Evolutionary conservation across 2,329 filamentous ascomycete genomes (phyloP).

Genomic region (Colletotrichum caudatum): DNA sequence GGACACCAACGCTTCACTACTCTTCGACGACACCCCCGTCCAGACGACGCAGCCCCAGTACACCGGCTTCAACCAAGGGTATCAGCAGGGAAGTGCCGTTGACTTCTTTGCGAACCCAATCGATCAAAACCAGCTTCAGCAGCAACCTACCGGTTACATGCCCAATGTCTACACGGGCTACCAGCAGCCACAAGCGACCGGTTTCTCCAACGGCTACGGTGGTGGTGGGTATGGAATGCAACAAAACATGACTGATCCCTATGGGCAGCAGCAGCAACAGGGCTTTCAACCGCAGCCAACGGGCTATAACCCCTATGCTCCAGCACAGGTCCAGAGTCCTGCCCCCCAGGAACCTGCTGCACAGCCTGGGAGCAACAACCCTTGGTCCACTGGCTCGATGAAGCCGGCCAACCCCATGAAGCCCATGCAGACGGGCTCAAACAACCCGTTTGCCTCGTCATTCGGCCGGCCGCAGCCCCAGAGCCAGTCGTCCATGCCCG

Average conservation of each 20-base stretch:
- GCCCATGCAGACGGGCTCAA: slow-evolving; percentile 91
- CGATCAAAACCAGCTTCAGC: slow-evolving; percentile 79
- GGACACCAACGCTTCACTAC: slow-evolving; percentile 82
- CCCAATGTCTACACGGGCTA: slow-evolving; percentile 67
- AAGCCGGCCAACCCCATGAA: slow-evolving; percentile 73
- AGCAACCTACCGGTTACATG: slow-evolving; percentile 82
- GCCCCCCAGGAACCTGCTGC: slow-evolving; percentile 69
- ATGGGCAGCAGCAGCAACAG: slow-evolving; percentile 68
- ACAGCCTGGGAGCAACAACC: slow-evolving; percentile 91
- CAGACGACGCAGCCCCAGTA: slow-evolving; percentile 72
- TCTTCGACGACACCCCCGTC: slow-evolving; percentile 86
- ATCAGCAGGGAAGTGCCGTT: slow-evolving; percentile 95
- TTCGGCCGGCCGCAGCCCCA: slow-evolving; percentile 72
- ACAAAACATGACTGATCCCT: slow-evolving; percentile 76
- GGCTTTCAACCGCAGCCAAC: slow-evolving; percentile 65
- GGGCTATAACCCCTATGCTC: slow-evolving; percentile 67
- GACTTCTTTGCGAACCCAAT: slow-evolving; percentile 98
- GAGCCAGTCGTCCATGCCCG: slow-evolving; percentile 71
- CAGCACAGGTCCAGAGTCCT: slow-evolving; percentile 55
- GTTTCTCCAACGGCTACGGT: slow-evolving; percentile 71
- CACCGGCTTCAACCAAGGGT: slow-evolving; percentile 95
- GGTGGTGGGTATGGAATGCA: slow-evolving; percentile 77
- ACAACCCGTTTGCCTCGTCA: slow-evolving; percentile 93
- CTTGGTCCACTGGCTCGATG: slow-evolving; percentile 79
- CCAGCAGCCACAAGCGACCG: slow-evolving; percentile 57